These are phyloP conservation scores for Speleostelium caveatum DNA, from an alignment of 78 protist species.

Conservation along the genomic window DNA sequence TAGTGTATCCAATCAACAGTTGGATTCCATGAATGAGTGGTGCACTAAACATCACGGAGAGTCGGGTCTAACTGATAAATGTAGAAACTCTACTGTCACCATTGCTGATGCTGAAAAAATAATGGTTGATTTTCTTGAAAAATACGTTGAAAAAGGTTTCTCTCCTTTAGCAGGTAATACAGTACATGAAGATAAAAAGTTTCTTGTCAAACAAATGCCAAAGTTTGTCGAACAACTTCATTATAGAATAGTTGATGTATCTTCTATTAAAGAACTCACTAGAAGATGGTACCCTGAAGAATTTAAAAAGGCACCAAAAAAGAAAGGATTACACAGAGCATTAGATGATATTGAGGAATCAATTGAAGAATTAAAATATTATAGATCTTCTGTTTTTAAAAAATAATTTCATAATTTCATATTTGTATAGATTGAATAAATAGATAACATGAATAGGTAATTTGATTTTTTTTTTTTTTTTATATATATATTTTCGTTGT, in stretches of 20 bases:
- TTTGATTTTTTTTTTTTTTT: background rate
- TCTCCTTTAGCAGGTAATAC: constrained; percentile 68
- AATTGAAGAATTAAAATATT: constrained; percentile 68
- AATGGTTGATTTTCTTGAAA: constrained; percentile 49
- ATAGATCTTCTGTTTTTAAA: constrained; percentile 30
- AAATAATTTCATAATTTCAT: too few relatives aligned
- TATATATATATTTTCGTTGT: background rate
- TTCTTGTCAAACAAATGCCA: constrained; percentile 73
- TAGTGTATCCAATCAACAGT: background rate
- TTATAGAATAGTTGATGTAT: constrained; percentile 76
- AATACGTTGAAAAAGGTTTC: constrained; percentile 27
- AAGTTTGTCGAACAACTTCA: constrained; percentile 38
- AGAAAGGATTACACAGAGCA: constrained; percentile 24
- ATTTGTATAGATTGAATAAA: too few relatives aligned
- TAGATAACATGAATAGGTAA: background rate
- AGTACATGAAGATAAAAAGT: constrained; percentile 51
- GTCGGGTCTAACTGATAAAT: constrained; percentile 61
- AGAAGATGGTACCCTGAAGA: constrained; percentile 68
- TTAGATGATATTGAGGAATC: constrained; percentile 66
- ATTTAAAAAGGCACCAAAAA: constrained; percentile 11
- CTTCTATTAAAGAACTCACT: constrained; percentile 50
- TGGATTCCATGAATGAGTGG: constrained; percentile 76
- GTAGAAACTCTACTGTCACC: constrained; percentile 57
- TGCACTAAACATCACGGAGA: constrained; percentile 70
- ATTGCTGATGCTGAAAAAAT: constrained; percentile 41